Percentiles rank a stretch among this genome's conserved stretches.
These are phyloP conservation scores for Ramaria sp. DNA, from an alignment of 768 basidiomycete genomes.

Conservation along the genomic window DNA sequence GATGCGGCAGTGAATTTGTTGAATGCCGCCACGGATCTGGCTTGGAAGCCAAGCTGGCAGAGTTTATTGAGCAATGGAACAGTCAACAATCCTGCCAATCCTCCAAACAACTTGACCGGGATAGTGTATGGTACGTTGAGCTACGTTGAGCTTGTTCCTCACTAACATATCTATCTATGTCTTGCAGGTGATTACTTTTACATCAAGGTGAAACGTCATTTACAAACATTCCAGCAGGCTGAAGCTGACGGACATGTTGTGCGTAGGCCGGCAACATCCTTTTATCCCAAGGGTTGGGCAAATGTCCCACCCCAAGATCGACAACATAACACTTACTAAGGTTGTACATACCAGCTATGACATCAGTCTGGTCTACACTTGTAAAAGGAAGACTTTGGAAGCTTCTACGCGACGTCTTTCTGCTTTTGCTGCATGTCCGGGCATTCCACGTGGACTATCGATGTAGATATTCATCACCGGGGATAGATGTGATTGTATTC, in stretches of 20 bases:
- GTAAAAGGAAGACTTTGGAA: too few species aligned
- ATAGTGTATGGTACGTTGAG: conserved; percentile 39
- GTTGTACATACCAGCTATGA: too few species aligned
- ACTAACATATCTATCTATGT: not conserved
- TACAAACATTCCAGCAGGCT: not conserved
- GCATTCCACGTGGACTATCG: too few species aligned
- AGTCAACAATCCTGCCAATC: conserved; percentile 38
- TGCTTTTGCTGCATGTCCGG: too few species aligned
- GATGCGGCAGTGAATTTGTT: conserved; percentile 43
- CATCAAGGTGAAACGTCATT: conserved; percentile 22
- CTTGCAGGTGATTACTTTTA: conserved; percentile 52
- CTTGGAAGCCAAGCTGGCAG: conserved; percentile 49
- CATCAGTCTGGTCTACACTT: too few species aligned
- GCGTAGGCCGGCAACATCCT: conserved; percentile 4
- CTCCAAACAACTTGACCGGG: conserved; percentile 45
- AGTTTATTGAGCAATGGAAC: conserved; percentile 58
- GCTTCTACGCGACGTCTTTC: too few species aligned
- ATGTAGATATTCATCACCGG: too few species aligned
- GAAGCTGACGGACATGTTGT: not conserved
- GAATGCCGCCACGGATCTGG: conserved; percentile 34
- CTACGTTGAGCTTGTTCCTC: not conserved
- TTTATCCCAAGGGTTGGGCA: conserved; percentile 1
- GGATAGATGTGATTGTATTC: not conserved
- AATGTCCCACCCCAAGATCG: too few species aligned
- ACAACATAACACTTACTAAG: too few species aligned